Evolutionary conservation across 768 basidiomycete species (phyloP).

Genomic region (Lentinula guzmanii): DNA sequence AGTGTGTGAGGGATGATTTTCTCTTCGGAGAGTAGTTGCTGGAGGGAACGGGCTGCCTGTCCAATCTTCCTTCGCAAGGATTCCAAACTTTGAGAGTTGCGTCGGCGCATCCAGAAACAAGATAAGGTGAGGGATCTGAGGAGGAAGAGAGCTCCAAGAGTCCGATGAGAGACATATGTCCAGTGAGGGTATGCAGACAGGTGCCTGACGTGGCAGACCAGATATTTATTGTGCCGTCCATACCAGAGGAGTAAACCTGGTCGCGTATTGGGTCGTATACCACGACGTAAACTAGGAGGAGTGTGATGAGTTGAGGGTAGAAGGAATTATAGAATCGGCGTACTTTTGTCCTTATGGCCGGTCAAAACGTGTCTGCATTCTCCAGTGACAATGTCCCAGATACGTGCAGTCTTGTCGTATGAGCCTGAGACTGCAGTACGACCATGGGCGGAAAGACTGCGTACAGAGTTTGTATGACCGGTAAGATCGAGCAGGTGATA

Average conservation of each 20-base stretch:
- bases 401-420: slow-evolving; percentile 90
- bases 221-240: slow-evolving; percentile 95
- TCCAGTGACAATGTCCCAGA: slow-evolving; percentile 91
- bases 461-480: slow-evolving; percentile 88
- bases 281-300: slow-evolving; percentile 22
- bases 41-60: too few species aligned
- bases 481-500: slow-evolving; percentile 80
- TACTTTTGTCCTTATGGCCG: slow-evolving; percentile 80
- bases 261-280: slow-evolving; percentile 39
- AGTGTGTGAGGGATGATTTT: too few species aligned
- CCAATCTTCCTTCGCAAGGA: too few species aligned
- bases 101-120: slow-evolving; percentile 96
- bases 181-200: slow-evolving; percentile 74
- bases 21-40: too few species aligned
- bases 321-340: not conserved
- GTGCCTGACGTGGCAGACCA: slow-evolving; percentile 86
- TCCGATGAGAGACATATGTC: slow-evolving; percentile 94
- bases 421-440: slow-evolving; percentile 90
- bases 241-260: slow-evolving; percentile 93
- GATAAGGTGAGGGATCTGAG: slow-evolving; percentile 40
- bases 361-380: slow-evolving; percentile 73
- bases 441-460: slow-evolving; percentile 87
- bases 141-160: slow-evolving; percentile 78
- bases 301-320: too few species aligned
- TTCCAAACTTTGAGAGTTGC: slow-evolving; percentile 95